phyloP scores from a whole-genome alignment of 208 protist genomes.

The Angomonas ambiguus region DNA sequence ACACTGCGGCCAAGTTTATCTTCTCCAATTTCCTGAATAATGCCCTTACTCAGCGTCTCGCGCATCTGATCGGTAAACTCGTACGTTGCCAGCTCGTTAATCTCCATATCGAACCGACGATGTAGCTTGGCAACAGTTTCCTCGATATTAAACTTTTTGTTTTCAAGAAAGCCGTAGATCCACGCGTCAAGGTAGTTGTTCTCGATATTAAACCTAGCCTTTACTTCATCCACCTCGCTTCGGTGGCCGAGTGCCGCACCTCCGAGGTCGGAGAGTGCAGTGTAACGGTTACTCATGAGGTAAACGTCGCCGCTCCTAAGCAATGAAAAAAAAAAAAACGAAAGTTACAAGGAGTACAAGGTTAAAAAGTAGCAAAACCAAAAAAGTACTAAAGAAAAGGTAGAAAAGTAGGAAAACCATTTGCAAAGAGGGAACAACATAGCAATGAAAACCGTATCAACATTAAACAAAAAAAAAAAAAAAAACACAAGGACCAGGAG shows the following conservation, averaged over 20 bases:
- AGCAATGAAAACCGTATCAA: not conserved
- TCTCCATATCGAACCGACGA: conserved; percentile 55
- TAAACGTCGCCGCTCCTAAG: not conserved
- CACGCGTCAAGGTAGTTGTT: conserved; percentile 59
- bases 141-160: conserved; percentile 72
- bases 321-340: not conserved
- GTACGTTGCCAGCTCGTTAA: conserved; percentile 48
- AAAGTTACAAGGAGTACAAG: not conserved
- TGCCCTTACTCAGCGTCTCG: conserved; percentile 40
- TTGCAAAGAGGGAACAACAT: not conserved
- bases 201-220: conserved; percentile 32
- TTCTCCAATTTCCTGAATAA: conserved; percentile 52
- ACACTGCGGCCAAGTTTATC: conserved; percentile 48
- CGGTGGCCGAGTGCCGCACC: conserved; percentile 42
- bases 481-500: too few relatives aligned
- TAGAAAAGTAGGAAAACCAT: not conserved
- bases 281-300: not conserved
- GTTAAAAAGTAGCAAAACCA: not conserved
- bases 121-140: conserved; percentile 69
- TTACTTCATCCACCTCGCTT: conserved; percentile 53
- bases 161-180: conserved; percentile 76
- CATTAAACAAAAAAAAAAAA: not conserved
- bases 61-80: conserved; percentile 62
- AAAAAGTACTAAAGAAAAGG: not conserved
- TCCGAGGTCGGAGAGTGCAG: conserved; percentile 46